Conservation (phyloP, 2,329 filamentous ascomycete genomes). For the Phialocephala sp. region DNA sequence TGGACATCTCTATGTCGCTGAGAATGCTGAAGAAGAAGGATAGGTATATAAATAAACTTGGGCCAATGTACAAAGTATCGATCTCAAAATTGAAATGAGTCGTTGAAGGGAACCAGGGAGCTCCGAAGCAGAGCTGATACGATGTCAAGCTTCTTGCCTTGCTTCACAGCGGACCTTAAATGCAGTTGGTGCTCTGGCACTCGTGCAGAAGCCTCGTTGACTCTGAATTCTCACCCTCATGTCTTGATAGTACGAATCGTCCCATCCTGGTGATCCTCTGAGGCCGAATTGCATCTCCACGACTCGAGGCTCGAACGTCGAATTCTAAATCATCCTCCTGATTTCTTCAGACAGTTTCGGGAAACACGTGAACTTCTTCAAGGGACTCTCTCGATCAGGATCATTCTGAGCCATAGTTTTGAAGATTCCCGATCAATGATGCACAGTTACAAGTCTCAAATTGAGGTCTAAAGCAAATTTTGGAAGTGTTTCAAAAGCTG, state of each 20-base stretch:
- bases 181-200: not conserved
- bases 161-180: not conserved
- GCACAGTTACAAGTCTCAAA: not conserved
- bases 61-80: no score
- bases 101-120: not conserved
- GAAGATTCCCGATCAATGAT: not conserved
- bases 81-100: not conserved
- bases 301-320: not conserved
- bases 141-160: not conserved
- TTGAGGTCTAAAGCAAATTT: not conserved
- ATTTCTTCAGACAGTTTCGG: not conserved
- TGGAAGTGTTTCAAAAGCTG: not conserved
- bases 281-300: not conserved
- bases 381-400: not conserved
- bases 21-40: not conserved
- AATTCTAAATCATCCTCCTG: not conserved
- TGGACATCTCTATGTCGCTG: not conserved
- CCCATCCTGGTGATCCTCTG: not conserved
- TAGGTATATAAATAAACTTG: no score
- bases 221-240: not conserved
- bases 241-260: not conserved
- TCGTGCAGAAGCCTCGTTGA: not conserved
- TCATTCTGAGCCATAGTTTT: not conserved
- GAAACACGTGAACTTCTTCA: not conserved
- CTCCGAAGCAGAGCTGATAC: not conserved